Percentiles rank a stretch among this genome's conserved stretches.
These are phyloP conservation scores for Fistulinella staudtii DNA, from an alignment of 1,284 basidiomycete genomes.

Conservation along the genomic window DNA sequence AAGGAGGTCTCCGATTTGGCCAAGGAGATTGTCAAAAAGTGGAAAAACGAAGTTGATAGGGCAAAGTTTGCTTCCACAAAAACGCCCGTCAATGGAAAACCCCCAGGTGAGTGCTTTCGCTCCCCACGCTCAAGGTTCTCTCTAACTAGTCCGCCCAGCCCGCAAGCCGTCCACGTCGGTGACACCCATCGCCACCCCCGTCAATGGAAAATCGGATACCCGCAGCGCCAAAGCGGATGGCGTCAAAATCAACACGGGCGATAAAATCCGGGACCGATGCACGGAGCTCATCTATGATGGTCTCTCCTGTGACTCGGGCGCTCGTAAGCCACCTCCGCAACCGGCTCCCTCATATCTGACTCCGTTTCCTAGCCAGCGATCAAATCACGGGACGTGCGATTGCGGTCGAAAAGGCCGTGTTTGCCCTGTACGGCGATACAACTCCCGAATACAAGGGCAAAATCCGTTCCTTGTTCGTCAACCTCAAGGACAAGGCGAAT, in stretches of 20 bases:
- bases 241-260: slow-evolving; percentile 57
- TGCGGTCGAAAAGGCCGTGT: slow-evolving; percentile 59
- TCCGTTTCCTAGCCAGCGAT: slow-evolving; percentile 52
- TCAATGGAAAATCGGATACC: slow-evolving; percentile 39
- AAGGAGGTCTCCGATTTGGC: slow-evolving; percentile 79
- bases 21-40: slow-evolving; percentile 90
- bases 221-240: slow-evolving; percentile 71
- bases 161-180: slow-evolving; percentile 31
- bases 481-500: slow-evolving; percentile 93
- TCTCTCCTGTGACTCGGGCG: slow-evolving; percentile 78
- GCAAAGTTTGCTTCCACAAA: slow-evolving; percentile 51
- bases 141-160: slow-evolving; percentile 1
- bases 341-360: background rate
- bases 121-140: background rate
- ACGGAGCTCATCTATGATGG: slow-evolving; percentile 90
- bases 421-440: slow-evolving; percentile 43
- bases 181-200: slow-evolving; percentile 34
- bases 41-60: slow-evolving; percentile 84
- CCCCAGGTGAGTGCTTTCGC: slow-evolving; percentile 30
- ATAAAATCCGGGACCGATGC: slow-evolving; percentile 84
- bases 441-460: slow-evolving; percentile 67
- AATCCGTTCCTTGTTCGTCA: slow-evolving; percentile 89
- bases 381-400: slow-evolving; percentile 56
- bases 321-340: slow-evolving; percentile 57
- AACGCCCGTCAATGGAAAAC: slow-evolving; percentile 23